Percentiles rank a stretch among this genome's conserved stretches.
Conservation (phyloP, 495 filamentous ascomycete genomes). For the Friedmanniomyces endolithicus region DNA sequence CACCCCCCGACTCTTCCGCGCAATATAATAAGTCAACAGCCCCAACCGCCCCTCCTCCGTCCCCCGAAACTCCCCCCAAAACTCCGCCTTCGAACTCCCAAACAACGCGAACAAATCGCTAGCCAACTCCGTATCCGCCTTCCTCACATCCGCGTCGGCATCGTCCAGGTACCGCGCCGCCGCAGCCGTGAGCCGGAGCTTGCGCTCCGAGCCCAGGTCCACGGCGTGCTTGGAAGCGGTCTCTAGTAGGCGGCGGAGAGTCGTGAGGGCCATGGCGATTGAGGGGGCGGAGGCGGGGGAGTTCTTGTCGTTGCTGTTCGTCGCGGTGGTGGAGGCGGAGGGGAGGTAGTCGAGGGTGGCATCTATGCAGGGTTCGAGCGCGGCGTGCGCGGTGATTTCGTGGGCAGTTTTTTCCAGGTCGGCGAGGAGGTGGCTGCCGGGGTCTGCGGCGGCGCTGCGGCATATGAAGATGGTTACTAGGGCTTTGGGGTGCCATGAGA, state of each 20-base stretch:
- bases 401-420: conserved; percentile 47
- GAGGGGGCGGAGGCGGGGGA: conserved; percentile 3
- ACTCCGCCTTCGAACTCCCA: conserved; percentile 18
- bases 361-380: conserved; percentile 38
- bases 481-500: conserved; percentile 49
- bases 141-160: conserved; percentile 63
- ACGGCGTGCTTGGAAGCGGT: conserved; percentile 2
- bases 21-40: conserved; percentile 34
- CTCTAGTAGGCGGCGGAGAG: conserved; percentile 16
- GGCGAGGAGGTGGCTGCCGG: conserved; percentile 42
- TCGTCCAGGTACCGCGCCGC: conserved; percentile 53
- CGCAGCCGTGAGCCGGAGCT: conserved; percentile 38
- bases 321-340: background rate
- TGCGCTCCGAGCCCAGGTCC: conserved; percentile 22
- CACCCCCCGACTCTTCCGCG: conserved; percentile 24
- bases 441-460: conserved; percentile 43
- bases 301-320: background rate
- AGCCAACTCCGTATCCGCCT: conserved; percentile 65
- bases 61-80: conserved; percentile 32
- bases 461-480: conserved; percentile 54
- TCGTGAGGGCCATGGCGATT: conserved; percentile 15
- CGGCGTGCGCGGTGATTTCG: conserved; percentile 39
- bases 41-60: conserved; percentile 31
- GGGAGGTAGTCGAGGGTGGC: conserved; percentile 38
- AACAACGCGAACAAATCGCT: conserved; percentile 59